Base-by-base conservation (phyloP, 1,284 basidiomycete genomes). In the Sanghuangporus sanghuang region DNA sequence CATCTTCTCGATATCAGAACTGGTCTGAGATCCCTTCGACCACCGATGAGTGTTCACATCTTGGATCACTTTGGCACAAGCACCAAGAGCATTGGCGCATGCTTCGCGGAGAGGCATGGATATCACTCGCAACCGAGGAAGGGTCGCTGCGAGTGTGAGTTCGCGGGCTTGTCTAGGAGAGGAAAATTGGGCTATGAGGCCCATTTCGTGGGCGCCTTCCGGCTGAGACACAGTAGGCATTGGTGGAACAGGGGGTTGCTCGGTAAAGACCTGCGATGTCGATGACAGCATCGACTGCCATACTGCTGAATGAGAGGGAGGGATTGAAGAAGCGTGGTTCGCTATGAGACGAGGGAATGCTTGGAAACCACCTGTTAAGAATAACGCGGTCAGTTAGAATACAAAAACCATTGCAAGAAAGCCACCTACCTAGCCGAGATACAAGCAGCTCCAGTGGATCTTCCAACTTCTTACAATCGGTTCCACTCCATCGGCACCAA, bases 11-110 rank as follows among this genome's bases (percentile, higher is more conserved):
- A 72, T 65, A 40, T 75, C 73, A 21, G 59, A 67, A 21, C 59
- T 3, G 21, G 49, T 6, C 66, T 65, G n/a, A 66, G 68, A 66
- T 21, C 14, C 12, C 48, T 18, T 16, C 67, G 68, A 66, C 76
- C 81, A 86, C 27, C 85, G 77, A 14, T 75, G 74, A n/a, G 72
- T 74, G 70, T 87, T 86, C 66, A 83, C 73, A 53, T 74, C 70
- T 16, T 77, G 72, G 27, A 86, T 66, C 57, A 77, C 76, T 4
- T 69, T 67, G 23, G 75, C 69, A 9, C 74, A 71, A 38, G 73
- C 68, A 0, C 61, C 68, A 14, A 84, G 70, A 1, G 73, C 79
- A 1, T 63, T 71, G 8, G 72, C 67, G 35, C 75, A 74, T 0
- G 80, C 74, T 3, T 68, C 58, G 12, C 83, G 79, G 0, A 85